These are phyloP conservation scores for Cronartium quercuum DNA, from an alignment of 1,284 basidiomycete species.

Conservation along the genomic window DNA sequence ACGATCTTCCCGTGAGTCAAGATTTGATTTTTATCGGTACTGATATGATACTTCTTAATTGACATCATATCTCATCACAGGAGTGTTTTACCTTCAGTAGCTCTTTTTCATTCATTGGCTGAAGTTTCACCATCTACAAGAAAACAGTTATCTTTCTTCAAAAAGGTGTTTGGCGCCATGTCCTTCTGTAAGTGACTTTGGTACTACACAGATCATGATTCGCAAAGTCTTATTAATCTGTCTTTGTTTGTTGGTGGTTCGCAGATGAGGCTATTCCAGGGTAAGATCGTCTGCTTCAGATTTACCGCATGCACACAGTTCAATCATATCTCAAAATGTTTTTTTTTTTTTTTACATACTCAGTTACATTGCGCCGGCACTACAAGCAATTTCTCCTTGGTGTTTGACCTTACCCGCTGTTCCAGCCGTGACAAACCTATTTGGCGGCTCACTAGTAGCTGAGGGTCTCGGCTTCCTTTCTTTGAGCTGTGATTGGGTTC, in stretches of 20 bases:
- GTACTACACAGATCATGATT: no score
- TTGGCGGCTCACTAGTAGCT: conserved; percentile 21
- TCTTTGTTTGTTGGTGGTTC: no score
- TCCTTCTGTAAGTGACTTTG: conserved; percentile 30
- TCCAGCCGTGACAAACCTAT: conserved; percentile 21
- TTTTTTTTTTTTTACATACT: background rate
- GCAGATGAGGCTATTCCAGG: no score
- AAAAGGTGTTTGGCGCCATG: conserved; percentile 13
- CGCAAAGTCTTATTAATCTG: no score
- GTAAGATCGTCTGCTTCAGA: no score
- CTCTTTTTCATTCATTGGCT: conserved; percentile 20
- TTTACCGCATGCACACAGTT: no score
- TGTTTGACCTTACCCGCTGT: conserved; percentile 30
- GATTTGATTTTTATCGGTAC: background rate
- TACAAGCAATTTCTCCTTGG: conserved; percentile 39
- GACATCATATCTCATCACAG: background rate
- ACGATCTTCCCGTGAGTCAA: conserved; percentile 15
- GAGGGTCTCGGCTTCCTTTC: conserved; percentile 32
- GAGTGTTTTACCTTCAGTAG: conserved; percentile 31
- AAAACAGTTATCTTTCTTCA: conserved; percentile 6
- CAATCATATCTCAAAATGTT: no score
- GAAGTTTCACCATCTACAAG: background rate
- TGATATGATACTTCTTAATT: background rate
- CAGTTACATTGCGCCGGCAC: conserved; percentile 10
- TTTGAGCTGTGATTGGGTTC: conserved; percentile 23